These are phyloP conservation scores for Buxus sempervirens DNA, from an alignment of 164 flowering plant genomes.

Conservation along the genomic window DNA sequence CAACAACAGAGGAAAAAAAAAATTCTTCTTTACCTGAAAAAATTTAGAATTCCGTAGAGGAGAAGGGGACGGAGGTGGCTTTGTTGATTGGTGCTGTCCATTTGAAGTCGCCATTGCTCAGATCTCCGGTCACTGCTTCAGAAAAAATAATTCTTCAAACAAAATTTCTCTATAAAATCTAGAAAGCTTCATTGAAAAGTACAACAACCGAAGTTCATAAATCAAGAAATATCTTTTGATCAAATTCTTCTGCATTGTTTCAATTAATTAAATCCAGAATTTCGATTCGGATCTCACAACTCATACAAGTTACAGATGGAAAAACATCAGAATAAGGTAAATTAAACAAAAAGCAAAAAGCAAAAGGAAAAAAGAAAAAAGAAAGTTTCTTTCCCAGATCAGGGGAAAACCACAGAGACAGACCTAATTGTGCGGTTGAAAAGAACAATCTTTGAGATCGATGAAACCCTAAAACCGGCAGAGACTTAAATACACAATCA, in stretches of 20 bases:
- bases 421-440: neutral
- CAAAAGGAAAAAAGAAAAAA: too few species aligned
- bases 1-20: neutral
- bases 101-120: constrained; percentile 40
- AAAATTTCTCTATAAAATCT: neutral
- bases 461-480: neutral
- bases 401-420: neutral
- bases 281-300: neutral
- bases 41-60: constrained; percentile 67
- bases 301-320: neutral
- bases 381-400: too few species aligned
- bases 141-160: neutral
- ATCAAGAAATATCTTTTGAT: neutral
- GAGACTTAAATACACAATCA: constrained; percentile 5
- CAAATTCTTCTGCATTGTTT: too few species aligned
- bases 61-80: constrained; percentile 71
- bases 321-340: too few species aligned
- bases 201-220: neutral
- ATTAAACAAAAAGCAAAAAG: neutral
- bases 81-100: constrained; percentile 34
- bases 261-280: too few species aligned
- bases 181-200: neutral
- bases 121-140: constrained; percentile 12
- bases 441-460: neutral
- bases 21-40: constrained; percentile 37